phyloP scores from a whole-genome alignment of 495 filamentous ascomycete species.

The Thozetella sp. region DNA sequence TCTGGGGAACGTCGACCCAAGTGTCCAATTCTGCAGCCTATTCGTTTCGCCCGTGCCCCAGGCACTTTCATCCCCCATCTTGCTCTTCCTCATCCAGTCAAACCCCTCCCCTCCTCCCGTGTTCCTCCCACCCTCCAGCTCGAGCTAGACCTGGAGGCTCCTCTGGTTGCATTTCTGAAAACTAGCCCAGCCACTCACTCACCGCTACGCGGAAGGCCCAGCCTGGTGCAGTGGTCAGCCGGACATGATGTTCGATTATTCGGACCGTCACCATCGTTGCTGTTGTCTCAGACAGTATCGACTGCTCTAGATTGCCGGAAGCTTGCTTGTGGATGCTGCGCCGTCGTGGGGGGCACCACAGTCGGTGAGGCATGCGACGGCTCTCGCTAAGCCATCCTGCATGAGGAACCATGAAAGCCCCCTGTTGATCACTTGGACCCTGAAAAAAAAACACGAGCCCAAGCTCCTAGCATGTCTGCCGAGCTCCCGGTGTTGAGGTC shows the following conservation, averaged over 20 bases:
- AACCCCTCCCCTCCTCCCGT: slow-evolving; percentile 1
- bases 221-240: too few species aligned
- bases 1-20: neutral
- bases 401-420: neutral
- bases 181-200: too few species aligned
- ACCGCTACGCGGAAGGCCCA: too few species aligned
- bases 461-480: neutral
- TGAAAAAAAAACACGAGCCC: neutral
- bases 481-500: neutral
- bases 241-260: too few species aligned
- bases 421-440: neutral
- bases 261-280: too few species aligned
- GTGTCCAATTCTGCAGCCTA: neutral
- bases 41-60: neutral
- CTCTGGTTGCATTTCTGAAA: too few species aligned
- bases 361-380: neutral
- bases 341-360: neutral
- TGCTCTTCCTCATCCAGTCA: neutral
- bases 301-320: neutral
- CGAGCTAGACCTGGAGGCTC: neutral
- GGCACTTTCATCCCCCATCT: neutral
- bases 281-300: neutral
- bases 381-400: neutral
- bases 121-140: neutral
- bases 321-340: neutral